phyloP scores from a whole-genome alignment of 441 rosid genomes.

The Codiaeum variegatum region DNA sequence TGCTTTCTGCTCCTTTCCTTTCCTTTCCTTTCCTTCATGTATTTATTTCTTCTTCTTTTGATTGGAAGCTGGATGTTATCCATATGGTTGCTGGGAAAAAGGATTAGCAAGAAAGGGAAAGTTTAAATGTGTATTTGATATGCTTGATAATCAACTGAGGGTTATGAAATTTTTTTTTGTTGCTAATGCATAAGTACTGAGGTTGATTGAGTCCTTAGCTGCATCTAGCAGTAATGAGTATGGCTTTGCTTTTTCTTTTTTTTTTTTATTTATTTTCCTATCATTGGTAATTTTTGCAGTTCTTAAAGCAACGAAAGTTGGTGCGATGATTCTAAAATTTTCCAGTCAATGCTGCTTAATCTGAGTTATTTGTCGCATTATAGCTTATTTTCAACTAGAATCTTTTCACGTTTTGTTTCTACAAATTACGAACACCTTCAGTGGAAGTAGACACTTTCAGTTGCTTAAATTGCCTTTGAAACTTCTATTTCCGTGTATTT shows the following conservation, averaged over 20 bases:
- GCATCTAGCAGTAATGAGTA: neutral
- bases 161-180: constrained; percentile 1
- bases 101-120: neutral
- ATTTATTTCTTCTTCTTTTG: neutral
- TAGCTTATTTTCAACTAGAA: neutral
- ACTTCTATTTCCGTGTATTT: constrained; percentile 1
- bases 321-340: neutral
- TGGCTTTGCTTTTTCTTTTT: neutral
- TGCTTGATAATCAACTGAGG: neutral
- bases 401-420: neutral
- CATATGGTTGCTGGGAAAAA: neutral
- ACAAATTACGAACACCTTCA: neutral
- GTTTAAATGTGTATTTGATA: neutral
- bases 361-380: neutral
- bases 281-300: neutral
- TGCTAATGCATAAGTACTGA: neutral
- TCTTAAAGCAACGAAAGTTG: neutral
- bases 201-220: neutral
- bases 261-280: neutral
- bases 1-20: neutral
- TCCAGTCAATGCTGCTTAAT: neutral
- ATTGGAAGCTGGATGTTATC: neutral
- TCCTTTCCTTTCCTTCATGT: neutral
- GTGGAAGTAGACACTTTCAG: neutral
- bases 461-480: neutral